A percentile compares a stretch with the other conserved stretches of the same genome.
Conservation (phyloP, 2,329 filamentous ascomycete species). For the Didymella sp. region DNA sequence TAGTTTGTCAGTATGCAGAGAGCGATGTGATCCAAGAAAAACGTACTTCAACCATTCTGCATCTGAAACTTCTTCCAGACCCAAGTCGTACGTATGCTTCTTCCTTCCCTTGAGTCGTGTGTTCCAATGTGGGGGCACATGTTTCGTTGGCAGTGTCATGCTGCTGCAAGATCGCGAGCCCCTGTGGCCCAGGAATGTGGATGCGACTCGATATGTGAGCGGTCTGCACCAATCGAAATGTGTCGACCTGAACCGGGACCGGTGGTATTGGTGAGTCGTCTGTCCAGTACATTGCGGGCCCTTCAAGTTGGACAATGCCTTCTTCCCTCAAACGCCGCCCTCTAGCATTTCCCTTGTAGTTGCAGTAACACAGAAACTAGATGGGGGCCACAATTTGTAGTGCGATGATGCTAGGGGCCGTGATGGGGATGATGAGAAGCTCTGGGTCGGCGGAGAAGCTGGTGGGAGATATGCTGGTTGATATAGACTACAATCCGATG, state of each 20-base stretch:
- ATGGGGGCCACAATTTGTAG: conserved; percentile 2
- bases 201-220: too few relatives aligned
- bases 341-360: conserved; percentile 19
- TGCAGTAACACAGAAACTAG: conserved; percentile 3
- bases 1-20: not conserved
- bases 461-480: not conserved
- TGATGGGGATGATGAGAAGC: not conserved
- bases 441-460: not conserved
- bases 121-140: not conserved
- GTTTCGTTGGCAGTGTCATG: too few relatives aligned
- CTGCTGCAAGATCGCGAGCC: not conserved
- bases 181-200: not conserved
- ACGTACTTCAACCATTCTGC: not conserved
- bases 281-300: conserved; percentile 21
- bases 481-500: too few relatives aligned
- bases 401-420: not conserved
- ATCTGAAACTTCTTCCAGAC: not conserved
- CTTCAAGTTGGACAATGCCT: conserved; percentile 24
- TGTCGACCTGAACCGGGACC: not conserved
- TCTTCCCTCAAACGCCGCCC: conserved; percentile 19
- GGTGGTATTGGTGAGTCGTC: conserved; percentile 18
- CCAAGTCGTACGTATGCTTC: not conserved
- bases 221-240: not conserved
- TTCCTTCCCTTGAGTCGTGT: not conserved
- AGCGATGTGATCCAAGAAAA: not conserved